Evolutionary conservation across 345 rosid species (phyloP).

Genomic region (Passiflora organensis): DNA sequence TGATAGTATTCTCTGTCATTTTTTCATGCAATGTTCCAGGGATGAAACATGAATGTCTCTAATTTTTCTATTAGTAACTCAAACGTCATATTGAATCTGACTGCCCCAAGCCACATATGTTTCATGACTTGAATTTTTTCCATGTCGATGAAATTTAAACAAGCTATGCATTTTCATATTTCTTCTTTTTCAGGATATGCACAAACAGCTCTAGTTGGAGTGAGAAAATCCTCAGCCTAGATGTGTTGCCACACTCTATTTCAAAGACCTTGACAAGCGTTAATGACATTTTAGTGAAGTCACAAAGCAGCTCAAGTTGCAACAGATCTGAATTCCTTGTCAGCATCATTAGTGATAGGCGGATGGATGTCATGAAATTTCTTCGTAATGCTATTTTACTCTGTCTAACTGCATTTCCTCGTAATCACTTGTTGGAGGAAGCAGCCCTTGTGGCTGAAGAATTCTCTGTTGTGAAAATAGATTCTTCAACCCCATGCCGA

Average conservation of each 20-base stretch:
- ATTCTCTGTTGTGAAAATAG: slow-evolving; percentile 49
- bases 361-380: slow-evolving; percentile 64
- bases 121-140: background rate
- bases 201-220: slow-evolving; percentile 80
- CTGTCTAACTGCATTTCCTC: slow-evolving; percentile 72
- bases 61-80: too few species aligned
- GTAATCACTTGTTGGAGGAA: slow-evolving; percentile 70
- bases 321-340: slow-evolving; percentile 43
- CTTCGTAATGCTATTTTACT: slow-evolving; percentile 77
- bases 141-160: background rate
- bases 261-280: slow-evolving; percentile 46
- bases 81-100: too few species aligned
- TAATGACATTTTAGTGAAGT: slow-evolving; percentile 25
- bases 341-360: slow-evolving; percentile 40
- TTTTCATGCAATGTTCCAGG: too few species aligned
- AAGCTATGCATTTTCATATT: background rate
- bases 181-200: slow-evolving; percentile 45
- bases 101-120: background rate
- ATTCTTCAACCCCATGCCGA: slow-evolving; percentile 70
- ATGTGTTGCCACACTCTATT: slow-evolving; percentile 53
- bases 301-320: slow-evolving; percentile 27
- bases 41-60: too few species aligned
- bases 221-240: slow-evolving; percentile 59
- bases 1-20: too few species aligned
- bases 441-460: slow-evolving; percentile 91